These are phyloP conservation scores for Apiospora pterosperma DNA, from an alignment of 2,329 filamentous ascomycete species.

Conservation along the genomic window DNA sequence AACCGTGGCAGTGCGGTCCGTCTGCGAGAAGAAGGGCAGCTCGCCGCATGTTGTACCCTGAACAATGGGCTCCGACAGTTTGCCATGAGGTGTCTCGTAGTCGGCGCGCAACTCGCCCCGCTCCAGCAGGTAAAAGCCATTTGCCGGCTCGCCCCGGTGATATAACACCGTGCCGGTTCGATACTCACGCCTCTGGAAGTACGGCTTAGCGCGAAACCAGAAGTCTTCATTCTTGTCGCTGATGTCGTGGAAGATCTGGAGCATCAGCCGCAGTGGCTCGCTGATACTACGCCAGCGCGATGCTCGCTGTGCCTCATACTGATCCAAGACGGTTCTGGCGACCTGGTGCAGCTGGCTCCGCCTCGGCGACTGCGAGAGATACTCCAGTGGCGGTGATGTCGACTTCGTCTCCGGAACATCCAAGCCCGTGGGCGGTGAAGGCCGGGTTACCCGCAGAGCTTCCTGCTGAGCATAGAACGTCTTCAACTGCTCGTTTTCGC, in stretches of 20 bases:
- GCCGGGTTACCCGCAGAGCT: constrained; percentile 46
- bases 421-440: constrained; percentile 39
- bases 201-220: constrained; percentile 78
- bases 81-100: constrained; percentile 86
- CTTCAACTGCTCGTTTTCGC: constrained; percentile 89
- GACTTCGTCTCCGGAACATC: constrained; percentile 43
- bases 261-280: constrained; percentile 84
- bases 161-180: constrained; percentile 72
- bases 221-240: constrained; percentile 89
- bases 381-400: constrained; percentile 27
- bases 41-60: constrained; percentile 95
- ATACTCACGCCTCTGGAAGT: constrained; percentile 70
- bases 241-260: constrained; percentile 92
- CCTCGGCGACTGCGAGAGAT: constrained; percentile 74
- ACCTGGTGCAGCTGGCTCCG: constrained; percentile 74
- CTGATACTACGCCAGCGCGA: constrained; percentile 81
- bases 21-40: constrained; percentile 93
- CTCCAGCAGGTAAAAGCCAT: constrained; percentile 88
- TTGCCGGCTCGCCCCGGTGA: constrained; percentile 69
- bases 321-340: constrained; percentile 70
- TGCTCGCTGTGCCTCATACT: constrained; percentile 55
- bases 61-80: constrained; percentile 86
- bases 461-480: constrained; percentile 72
- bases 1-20: constrained; percentile 80
- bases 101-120: constrained; percentile 85